Base-by-base conservation (phyloP, 805 yeast species). In the Priceomyces carsonii region DNA sequence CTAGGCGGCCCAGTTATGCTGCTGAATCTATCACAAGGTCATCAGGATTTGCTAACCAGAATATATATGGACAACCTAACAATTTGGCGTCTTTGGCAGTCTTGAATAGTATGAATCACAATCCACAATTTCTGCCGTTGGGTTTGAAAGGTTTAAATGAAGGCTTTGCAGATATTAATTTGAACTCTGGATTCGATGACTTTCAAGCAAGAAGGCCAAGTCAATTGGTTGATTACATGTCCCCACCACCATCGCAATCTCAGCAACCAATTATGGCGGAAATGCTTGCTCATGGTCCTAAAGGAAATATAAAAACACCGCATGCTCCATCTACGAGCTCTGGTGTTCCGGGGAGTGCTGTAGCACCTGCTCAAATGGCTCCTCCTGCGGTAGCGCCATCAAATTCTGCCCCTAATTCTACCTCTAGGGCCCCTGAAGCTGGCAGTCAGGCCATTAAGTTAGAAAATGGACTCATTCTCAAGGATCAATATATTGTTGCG, bases 1-100 rank as follows among this genome's bases (percentile, higher is more conserved):
- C 84, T 8, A 71, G 93, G 58, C 73, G 93, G 58, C 88, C 90
- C 9, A 75, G 83, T 35, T 83, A 79, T 52, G 80, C 87, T 8
- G 85, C 89, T 2, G 91, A 82, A 50, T 62, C 74, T 3, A 66
- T 77, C 39, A 74, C 80, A 17, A 59, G 75, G 32, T 23, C 33
- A 1, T 50, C 54, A 40, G 49, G 33, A n/a, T 21, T 31, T 26
- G 20, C 29, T 19, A 25, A 26, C 10, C 28, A 32, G 12, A 13
- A 17, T 14, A 20, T 18, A 13, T 31, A 18, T 8, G 15, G 9
- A 15, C 9, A 26, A n/a, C 30, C 37, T 9, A 39, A 39, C 18
- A 39, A 41, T 19, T 40, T 44, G 32, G 38, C 42, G 8, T 44
- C 47, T 18, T 44, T 34, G 28, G 53, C 53, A 5, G 33, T 46